These are phyloP conservation scores for Stromatinia cepivora DNA, from an alignment of 2,329 filamentous ascomycete genomes.

Conservation along the genomic window DNA sequence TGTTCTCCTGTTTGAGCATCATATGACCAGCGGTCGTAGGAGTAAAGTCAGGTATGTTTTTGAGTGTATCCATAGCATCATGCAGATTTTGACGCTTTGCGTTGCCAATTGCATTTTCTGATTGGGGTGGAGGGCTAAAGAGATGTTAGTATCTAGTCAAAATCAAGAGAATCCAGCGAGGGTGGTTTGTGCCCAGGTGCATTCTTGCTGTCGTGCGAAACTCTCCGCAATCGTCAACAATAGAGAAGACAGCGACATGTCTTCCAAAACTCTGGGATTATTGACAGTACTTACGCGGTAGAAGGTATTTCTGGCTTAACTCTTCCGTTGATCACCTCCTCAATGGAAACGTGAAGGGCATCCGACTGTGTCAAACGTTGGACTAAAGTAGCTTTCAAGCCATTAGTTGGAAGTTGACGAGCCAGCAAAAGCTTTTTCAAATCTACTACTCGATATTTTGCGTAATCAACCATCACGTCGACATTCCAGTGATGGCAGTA, in stretches of 20 bases:
- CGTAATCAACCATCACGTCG: conserved; percentile 11
- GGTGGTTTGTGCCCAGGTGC: background rate
- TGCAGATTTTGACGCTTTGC: background rate
- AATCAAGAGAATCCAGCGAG: background rate
- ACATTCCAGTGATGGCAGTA: background rate
- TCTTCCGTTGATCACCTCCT: background rate
- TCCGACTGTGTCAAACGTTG: conserved; percentile 12
- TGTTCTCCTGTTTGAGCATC: background rate
- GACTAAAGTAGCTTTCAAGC: background rate
- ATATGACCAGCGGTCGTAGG: background rate
- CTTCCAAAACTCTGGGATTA: background rate
- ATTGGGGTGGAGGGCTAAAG: background rate
- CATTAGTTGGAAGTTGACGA: background rate
- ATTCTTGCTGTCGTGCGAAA: background rate
- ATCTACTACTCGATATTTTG: conserved; percentile 4
- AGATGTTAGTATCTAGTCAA: background rate
- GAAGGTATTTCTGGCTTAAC: background rate
- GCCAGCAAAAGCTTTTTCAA: conserved; percentile 3
- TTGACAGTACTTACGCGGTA: background rate
- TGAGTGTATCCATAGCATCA: background rate
- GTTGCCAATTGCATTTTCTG: background rate
- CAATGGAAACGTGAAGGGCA: background rate
- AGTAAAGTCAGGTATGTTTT: background rate
- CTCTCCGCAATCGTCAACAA: background rate
- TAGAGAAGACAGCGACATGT: background rate